Evolutionary conservation across 73 alveolate species (phyloP).

Genomic region (Paramecium octaurelia): DNA sequence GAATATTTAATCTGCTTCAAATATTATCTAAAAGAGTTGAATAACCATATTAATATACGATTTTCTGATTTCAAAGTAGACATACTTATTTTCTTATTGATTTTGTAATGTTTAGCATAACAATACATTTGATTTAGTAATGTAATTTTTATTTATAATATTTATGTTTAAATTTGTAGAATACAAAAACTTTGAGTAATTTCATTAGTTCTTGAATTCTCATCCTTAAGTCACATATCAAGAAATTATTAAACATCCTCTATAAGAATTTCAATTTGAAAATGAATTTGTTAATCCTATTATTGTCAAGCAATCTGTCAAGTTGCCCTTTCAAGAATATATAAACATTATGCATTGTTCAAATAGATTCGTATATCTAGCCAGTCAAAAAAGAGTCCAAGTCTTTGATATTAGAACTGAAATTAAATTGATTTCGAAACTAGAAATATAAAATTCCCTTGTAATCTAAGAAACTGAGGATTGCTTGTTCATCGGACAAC

Average conservation of each 20-base stretch:
- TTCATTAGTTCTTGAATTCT: not conserved
- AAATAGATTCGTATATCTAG: not conserved
- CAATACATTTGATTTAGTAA: not conserved
- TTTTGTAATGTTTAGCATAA: not conserved
- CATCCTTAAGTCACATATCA: not conserved
- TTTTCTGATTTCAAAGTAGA: not conserved
- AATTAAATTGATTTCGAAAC: not conserved
- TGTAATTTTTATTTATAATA: not conserved
- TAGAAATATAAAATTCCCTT: not conserved
- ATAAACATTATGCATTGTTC: constrained; percentile 13
- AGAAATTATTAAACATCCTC: not conserved
- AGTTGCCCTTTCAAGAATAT: not conserved
- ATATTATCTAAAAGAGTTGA: not conserved
- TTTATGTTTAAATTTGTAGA: not conserved
- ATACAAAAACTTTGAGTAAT: not conserved
- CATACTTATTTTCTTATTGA: not conserved
- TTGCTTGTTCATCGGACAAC: not conserved
- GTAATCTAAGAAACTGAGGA: not conserved
- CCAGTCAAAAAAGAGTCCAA: not conserved
- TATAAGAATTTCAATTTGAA: not conserved
- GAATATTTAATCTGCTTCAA: not conserved
- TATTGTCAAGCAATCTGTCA: not conserved
- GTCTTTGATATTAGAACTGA: not conserved
- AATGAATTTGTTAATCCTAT: not conserved
- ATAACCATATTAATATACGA: not conserved